Evolutionary conservation across 306 rosid species (phyloP), one percentile per base, ranked within the genome.

Genomic region (Parietaria judaica): DNA sequence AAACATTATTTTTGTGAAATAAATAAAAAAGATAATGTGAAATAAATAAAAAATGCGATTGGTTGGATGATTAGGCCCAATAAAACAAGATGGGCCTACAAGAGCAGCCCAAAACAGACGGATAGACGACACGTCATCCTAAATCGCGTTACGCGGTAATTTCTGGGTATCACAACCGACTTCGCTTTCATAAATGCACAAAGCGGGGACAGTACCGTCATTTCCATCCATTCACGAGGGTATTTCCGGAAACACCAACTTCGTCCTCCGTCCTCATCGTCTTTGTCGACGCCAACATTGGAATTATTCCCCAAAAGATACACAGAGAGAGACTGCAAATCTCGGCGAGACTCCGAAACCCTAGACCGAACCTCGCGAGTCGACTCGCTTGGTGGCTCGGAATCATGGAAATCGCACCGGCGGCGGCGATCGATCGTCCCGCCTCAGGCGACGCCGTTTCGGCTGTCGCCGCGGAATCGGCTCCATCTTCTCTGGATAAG

Each of bases 351-450:
- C 39, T 61, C 72, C 7, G 12, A 46, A 15, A 6, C 60, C 41
- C 14, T n/a, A 70, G 64, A 69, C 67, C 72, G 68, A 9, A 49
- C 1, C 45, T 41, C 45, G 45, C 45, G 45, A 41, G 2, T 41
- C 45, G 45, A 68, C 72, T 61, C 75, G 51, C 70, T 69, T 65
- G 17, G 65, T 58, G 74, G 76, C 58, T 58, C 80, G 35, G 7
- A 45, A 51, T 62, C 51, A 92, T 88, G 99, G 95, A 86, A 91
- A 88, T 92, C 83, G 80, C 86, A 36, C 82, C 83, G 76, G 90
- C 73, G 63, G 79, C 79, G 67, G 46, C 70, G 43, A 62, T 65
- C 16, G 79, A 65, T 71, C 82, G 74, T 60, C 86, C 78, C 46
- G 53, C 51, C 68, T 71, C 65, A 5, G 51, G 34, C 63, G 74